Percentiles rank a stretch among this genome's conserved stretches.
Evolutionary conservation across 2,329 filamentous ascomycete species (phyloP).

Genomic region (Grosmannia serpens): DNA sequence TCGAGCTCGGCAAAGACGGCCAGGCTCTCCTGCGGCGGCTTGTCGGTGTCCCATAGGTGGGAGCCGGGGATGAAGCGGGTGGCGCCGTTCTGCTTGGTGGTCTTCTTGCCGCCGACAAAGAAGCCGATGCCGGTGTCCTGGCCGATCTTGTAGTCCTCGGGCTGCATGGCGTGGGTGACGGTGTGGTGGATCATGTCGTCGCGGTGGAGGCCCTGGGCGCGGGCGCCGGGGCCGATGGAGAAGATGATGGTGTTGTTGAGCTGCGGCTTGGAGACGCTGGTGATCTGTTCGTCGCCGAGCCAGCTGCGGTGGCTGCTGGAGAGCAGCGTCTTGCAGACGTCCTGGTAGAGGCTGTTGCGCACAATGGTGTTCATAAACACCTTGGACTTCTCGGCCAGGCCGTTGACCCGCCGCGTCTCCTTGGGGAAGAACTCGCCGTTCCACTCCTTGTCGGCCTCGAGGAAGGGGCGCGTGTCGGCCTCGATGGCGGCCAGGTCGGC

Average conservation of each 20-base stretch:
- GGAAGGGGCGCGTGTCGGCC: background rate
- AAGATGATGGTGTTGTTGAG: constrained; percentile 20
- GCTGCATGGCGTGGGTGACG: constrained; percentile 3
- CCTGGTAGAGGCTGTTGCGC: constrained; percentile 1
- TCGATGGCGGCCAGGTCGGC: background rate
- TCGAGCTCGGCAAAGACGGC: constrained; percentile 13
- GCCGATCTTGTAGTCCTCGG: constrained; percentile 8
- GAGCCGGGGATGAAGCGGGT: constrained; percentile 24
- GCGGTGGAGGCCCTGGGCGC: constrained; percentile 14
- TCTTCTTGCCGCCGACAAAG: constrained; percentile 21
- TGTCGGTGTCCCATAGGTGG: constrained; percentile 19
- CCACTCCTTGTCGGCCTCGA: background rate
- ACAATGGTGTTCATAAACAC: background rate
- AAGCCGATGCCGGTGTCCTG: constrained; percentile 18
- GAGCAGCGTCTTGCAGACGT: background rate
- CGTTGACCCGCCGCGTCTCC: constrained; percentile 3
- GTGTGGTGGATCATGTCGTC: constrained; percentile 18
- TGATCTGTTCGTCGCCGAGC: constrained; percentile 1
- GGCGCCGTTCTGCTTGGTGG: constrained; percentile 21
- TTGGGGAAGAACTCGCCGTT: constrained; percentile 1
- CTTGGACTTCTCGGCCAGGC: constrained; percentile 1
- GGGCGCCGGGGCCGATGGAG: constrained; percentile 13
- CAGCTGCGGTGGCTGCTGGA: background rate
- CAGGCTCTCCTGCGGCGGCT: constrained; percentile 13
- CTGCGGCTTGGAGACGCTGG: constrained; percentile 10